Percentiles rank a stretch among this genome's conserved stretches.
These are phyloP conservation scores for Aspergillus coremiiformis DNA, from an alignment of 495 filamentous ascomycete genomes.

Conservation along the genomic window DNA sequence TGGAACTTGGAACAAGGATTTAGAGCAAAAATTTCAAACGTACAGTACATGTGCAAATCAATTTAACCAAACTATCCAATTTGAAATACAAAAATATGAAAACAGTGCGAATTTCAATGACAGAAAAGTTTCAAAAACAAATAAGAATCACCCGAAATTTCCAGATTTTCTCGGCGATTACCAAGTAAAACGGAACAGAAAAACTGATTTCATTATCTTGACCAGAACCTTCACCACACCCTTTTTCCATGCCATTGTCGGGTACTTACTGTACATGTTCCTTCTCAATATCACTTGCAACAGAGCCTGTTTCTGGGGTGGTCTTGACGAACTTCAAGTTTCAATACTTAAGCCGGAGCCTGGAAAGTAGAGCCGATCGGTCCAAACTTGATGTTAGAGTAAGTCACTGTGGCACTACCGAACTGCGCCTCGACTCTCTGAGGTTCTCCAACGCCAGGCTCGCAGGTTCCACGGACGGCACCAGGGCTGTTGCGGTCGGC, in stretches of 20 bases:
- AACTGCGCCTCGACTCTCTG: conserved; percentile 48
- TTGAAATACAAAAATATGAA: too few species aligned
- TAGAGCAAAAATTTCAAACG: too few species aligned
- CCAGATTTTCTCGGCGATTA: not conserved
- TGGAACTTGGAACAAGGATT: too few species aligned
- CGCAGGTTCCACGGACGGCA: conserved; percentile 62
- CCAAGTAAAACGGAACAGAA: not conserved
- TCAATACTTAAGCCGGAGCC: conserved; percentile 4
- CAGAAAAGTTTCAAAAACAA: not conserved
- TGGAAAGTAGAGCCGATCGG: conserved; percentile 57
- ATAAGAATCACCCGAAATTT: not conserved
- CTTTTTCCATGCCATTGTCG: not conserved
- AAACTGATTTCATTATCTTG: too few species aligned
- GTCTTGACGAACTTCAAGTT: not conserved
- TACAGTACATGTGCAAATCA: too few species aligned
- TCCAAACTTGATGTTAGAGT: conserved; percentile 63
- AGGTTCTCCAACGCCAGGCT: conserved; percentile 55
- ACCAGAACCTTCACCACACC: not conserved
- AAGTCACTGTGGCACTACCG: conserved; percentile 53
- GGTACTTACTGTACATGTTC: conserved; percentile 4
- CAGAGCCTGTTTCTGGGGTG: not conserved
- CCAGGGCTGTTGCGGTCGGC: conserved; percentile 47
- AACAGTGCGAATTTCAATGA: not conserved
- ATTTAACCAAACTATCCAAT: too few species aligned
- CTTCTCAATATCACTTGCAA: not conserved